Base-by-base conservation (phyloP, 305 asterid genomes). In the Ruellia speciosa region DNA sequence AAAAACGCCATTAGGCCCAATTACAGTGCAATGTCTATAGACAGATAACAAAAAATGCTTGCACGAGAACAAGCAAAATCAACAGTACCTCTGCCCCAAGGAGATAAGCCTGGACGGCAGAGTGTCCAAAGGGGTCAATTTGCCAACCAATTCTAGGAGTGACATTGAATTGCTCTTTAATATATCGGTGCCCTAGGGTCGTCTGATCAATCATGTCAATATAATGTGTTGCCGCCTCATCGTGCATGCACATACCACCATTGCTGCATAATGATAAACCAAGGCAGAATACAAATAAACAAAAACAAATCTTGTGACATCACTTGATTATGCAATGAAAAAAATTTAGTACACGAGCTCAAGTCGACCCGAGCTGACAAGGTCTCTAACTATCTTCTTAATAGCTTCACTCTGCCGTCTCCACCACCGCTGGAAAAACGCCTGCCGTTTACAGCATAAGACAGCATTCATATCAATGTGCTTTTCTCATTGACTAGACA, bases 381-480 rank as follows among this genome's bases (percentile, higher is more conserved):
- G 90, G 63, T 45, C 28, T 63, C 64, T 60, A 34, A 86, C 97
- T n/a, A 74, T 81, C 52, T 67, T 70, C 73, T 86, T 81, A 78
- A 71, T 72, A 40, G 41, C 73, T 15, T 82, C 88, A 51, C 85
- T 84, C 78, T 93, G 99, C 20, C 75, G 60, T 52, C 81, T 76
- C 99, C 99, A 93, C 99, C 99, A 93, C 40, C 97, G 85, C 92
- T 93, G 99, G 70, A 93, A 83, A 78, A 93, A 93, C 0, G 99
- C 97, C 99, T 93, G 71, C 45, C 6, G 2, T 4, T 3, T n/a
- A 16, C 19, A 55, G 33, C 28, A 18, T 52, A 0, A 16, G 67
- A 65, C 10, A 72, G 58, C 63, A 63, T 24, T 62, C 18, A 49
- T 24, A 24, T 50, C 53, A 65, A 43, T 59, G 54, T 31, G 14